A percentile compares a stretch with the other conserved stretches of the same genome.
Conservation (phyloP, 1,284 basidiomycete genomes). For the Malassezia sp. region DNA sequence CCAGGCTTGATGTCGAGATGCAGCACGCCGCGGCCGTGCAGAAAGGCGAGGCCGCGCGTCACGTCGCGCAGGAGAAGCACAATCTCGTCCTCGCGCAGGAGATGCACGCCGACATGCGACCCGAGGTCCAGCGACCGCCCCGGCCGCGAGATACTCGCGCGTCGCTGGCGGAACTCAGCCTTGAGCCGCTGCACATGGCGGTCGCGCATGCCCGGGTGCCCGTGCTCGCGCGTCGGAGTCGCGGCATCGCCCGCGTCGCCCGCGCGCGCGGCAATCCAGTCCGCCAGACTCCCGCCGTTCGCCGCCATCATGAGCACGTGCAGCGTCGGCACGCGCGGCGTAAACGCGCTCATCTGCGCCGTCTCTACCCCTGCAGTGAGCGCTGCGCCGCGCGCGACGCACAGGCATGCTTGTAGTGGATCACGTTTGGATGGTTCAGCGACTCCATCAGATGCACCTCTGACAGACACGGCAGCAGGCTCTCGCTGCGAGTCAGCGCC, state of each 20-base stretch:
- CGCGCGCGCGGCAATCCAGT: constrained; percentile 31
- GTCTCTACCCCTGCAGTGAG: constrained; percentile 61
- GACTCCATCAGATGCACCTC: constrained; percentile 69
- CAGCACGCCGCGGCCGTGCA: constrained; percentile 51
- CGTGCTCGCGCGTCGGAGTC: not conserved
- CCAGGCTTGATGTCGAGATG: constrained; percentile 87
- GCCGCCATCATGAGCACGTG: constrained; percentile 45
- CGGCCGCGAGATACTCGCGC: constrained; percentile 4
- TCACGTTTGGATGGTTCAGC: constrained; percentile 79
- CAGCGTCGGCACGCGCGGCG: constrained; percentile 36
- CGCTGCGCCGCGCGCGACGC: not conserved
- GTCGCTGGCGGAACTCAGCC: constrained; percentile 21
- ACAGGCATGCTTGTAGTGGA: constrained; percentile 87
- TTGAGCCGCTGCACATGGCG: constrained; percentile 26
- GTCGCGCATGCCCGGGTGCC: too few species aligned
- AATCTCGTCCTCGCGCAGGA: constrained; percentile 38
- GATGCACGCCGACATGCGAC: constrained; percentile 37
- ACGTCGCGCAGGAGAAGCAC: constrained; percentile 33
- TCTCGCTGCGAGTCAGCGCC: constrained; percentile 8
- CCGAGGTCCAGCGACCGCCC: too few species aligned
- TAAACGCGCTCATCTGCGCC: constrained; percentile 24
- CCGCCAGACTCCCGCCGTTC: constrained; percentile 41
- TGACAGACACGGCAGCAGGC: constrained; percentile 26
- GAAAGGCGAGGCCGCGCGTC: constrained; percentile 31
- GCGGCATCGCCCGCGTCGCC: constrained; percentile 9